Conservation (phyloP, 331 rosid genomes). For the Acacia concinna region DNA sequence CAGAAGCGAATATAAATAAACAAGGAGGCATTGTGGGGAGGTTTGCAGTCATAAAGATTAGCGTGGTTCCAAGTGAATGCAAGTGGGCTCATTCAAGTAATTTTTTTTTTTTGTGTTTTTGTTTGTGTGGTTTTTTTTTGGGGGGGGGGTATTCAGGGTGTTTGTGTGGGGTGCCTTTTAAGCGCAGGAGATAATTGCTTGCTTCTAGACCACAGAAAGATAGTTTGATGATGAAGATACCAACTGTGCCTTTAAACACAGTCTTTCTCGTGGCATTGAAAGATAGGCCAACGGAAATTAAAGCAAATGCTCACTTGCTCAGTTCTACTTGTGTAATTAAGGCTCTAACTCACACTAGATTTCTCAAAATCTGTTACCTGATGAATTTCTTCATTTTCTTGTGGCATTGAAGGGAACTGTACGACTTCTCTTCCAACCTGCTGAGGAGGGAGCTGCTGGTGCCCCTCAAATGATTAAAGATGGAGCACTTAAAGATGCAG, state of each 20-base stretch:
- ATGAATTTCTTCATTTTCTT: background rate
- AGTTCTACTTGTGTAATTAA: background rate
- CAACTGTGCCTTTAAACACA: background rate
- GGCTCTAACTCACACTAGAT: background rate
- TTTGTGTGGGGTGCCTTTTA: background rate
- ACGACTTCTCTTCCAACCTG: slow-evolving; percentile 52
- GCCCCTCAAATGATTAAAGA: slow-evolving; percentile 51
- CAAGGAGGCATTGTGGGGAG: background rate
- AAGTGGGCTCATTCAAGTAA: background rate
- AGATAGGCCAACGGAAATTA: background rate
- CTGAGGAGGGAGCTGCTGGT: slow-evolving; percentile 57
- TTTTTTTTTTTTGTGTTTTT: background rate
- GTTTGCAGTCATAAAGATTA: background rate
- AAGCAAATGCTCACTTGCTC: background rate
- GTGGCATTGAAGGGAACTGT: slow-evolving; percentile 48
- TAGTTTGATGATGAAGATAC: background rate
- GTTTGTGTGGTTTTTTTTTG: too few relatives aligned
- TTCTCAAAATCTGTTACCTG: background rate
- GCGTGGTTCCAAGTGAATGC: background rate
- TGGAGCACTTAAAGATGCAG: slow-evolving; percentile 47
- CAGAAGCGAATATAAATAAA: background rate
- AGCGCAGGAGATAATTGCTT: background rate
- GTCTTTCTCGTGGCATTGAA: background rate
- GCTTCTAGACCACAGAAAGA: background rate
- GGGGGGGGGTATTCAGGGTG: background rate